Percentiles rank a stretch among this genome's conserved stretches.
These are phyloP conservation scores for Sphenostylis stenocarpa DNA, from an alignment of 306 rosid species.

Conservation along the genomic window DNA sequence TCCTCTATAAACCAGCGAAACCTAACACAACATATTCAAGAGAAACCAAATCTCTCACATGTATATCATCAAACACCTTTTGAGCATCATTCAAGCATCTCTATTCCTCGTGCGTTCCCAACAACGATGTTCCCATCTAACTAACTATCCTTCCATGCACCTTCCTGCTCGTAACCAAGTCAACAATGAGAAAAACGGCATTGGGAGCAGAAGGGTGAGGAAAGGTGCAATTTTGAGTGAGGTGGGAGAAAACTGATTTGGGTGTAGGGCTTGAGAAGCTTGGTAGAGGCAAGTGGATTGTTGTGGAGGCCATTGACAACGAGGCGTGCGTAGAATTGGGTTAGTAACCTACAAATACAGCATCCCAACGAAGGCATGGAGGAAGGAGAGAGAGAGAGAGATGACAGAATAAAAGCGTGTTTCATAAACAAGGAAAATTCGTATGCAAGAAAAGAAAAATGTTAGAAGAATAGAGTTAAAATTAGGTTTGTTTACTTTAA, in stretches of 20 bases:
- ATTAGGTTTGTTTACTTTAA: no score
- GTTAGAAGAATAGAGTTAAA: no score
- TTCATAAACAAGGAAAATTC: no score
- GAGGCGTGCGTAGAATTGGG: constrained; percentile 77
- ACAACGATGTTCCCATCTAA: constrained; percentile 62
- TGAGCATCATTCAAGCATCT: constrained; percentile 52
- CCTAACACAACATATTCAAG: constrained; percentile 53
- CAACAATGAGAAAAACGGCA: constrained; percentile 33
- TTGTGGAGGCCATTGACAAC: constrained; percentile 55
- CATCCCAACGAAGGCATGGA: constrained; percentile 24
- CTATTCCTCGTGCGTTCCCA: constrained; percentile 61
- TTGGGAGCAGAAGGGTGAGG: constrained; percentile 67
- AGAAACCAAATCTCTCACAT: constrained; percentile 61
- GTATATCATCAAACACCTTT: constrained; percentile 70
- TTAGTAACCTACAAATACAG: constrained; percentile 47
- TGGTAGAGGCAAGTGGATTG: constrained; percentile 74
- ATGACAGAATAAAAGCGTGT: no score
- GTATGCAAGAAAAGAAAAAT: no score
- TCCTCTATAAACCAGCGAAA: constrained; percentile 65
- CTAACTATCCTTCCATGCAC: constrained; percentile 67
- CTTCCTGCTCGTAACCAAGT: constrained; percentile 43
- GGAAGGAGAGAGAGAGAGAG: no score
- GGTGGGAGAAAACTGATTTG: constrained; percentile 57
- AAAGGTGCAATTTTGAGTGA: constrained; percentile 33
- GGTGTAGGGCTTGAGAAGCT: constrained; percentile 73